These are phyloP conservation scores for Fraxinus dipetala DNA, from an alignment of 305 asterid species.

Conservation along the genomic window DNA sequence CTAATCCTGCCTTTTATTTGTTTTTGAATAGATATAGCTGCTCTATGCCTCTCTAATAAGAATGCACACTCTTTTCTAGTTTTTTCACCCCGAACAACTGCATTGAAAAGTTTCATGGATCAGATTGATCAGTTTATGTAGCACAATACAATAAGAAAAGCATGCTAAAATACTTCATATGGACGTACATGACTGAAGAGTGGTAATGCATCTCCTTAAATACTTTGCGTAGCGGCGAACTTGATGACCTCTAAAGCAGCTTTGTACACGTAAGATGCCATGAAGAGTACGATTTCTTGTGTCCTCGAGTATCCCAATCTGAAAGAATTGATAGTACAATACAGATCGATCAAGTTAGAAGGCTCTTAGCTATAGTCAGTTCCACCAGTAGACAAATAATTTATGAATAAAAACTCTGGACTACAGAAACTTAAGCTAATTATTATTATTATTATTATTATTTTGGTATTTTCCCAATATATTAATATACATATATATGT, in stretches of 20 bases:
- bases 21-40: conserved; percentile 77
- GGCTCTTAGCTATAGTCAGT: not conserved
- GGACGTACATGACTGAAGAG: conserved; percentile 77
- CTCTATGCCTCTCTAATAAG: conserved; percentile 56
- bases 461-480: no score
- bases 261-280: conserved; percentile 91
- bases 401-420: not conserved
- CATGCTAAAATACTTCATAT: not conserved
- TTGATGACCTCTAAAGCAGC: conserved; percentile 95
- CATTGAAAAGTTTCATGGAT: conserved; percentile 23
- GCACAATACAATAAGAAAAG: not conserved
- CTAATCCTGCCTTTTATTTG: conserved; percentile 51
- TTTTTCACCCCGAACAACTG: conserved; percentile 80
- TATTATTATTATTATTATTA: no score
- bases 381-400: not conserved
- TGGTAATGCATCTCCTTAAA: conserved; percentile 58
- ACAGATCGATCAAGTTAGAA: not conserved
- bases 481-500: no score
- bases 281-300: conserved; percentile 93
- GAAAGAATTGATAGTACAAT: conserved; percentile 6
- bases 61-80: conserved; percentile 63
- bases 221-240: conserved; percentile 66
- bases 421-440: not conserved
- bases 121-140: not conserved
- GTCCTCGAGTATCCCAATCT: conserved; percentile 97